A percentile compares a stretch with the other conserved stretches of the same genome.
These are phyloP conservation scores for Fusarium sp. DNA, from an alignment of 2,329 filamentous ascomycete species.

Conservation along the genomic window DNA sequence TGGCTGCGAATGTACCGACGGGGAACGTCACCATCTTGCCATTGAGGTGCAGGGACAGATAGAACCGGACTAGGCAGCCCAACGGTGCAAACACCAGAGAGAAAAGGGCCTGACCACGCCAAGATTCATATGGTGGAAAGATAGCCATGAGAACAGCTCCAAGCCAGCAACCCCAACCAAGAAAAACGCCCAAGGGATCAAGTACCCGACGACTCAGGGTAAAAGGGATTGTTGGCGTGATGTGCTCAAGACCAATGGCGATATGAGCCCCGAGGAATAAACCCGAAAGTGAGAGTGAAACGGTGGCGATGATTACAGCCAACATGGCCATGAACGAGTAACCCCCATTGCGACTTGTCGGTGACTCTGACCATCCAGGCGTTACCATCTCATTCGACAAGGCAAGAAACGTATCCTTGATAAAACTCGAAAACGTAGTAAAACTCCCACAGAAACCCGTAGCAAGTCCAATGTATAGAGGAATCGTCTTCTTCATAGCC, in stretches of 20 bases:
- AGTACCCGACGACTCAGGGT: constrained; percentile 68
- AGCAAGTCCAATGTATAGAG: constrained; percentile 86
- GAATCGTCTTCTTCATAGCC: constrained; percentile 84
- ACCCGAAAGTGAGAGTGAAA: constrained; percentile 76
- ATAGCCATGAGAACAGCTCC: constrained; percentile 79
- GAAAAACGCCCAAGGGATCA: constrained; percentile 71
- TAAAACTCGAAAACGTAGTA: constrained; percentile 90
- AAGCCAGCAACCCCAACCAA: constrained; percentile 82
- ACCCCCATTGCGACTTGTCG: constrained; percentile 71
- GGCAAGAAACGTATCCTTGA: constrained; percentile 83
- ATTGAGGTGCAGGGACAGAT: constrained; percentile 79
- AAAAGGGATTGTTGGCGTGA: constrained; percentile 72
- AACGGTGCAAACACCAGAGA: constrained; percentile 85
- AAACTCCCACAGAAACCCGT: constrained; percentile 92
- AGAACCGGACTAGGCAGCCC: constrained; percentile 82
- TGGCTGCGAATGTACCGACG: constrained; percentile 86
- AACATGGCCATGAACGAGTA: constrained; percentile 87
- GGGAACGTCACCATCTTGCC: constrained; percentile 76
- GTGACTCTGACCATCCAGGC: constrained; percentile 51
- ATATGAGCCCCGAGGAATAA: constrained; percentile 81
- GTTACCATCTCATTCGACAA: constrained; percentile 77
- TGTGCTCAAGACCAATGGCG: constrained; percentile 70
- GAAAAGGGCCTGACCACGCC: constrained; percentile 83
- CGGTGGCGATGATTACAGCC: constrained; percentile 78
- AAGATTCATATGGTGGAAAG: constrained; percentile 77